Percentiles rank a stretch among this genome's conserved stretches.
Conservation (phyloP, 2,329 filamentous ascomycete genomes). For the Paraconiothyrium sp. region DNA sequence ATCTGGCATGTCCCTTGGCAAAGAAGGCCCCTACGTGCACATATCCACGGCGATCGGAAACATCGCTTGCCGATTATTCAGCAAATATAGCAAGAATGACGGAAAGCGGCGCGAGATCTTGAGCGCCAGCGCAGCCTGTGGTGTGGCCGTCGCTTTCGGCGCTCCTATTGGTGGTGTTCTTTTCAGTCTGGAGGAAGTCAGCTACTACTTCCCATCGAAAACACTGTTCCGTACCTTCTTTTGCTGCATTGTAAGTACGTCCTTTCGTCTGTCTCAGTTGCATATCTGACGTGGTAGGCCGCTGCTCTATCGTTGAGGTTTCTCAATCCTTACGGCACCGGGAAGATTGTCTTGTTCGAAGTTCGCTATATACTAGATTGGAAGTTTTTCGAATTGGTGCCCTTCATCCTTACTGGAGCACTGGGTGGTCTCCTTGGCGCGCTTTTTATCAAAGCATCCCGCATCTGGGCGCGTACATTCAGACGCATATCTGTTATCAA, state of each 20-base stretch:
- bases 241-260: constrained; percentile 80
- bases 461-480: constrained; percentile 89
- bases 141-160: constrained; percentile 93
- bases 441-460: constrained; percentile 95
- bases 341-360: constrained; percentile 96
- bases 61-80: constrained; percentile 90
- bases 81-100: constrained; percentile 94
- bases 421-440: constrained; percentile 87
- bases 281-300: constrained; percentile 46
- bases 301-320: constrained; percentile 93
- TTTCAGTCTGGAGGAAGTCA: constrained; percentile 93
- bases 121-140: constrained; percentile 90
- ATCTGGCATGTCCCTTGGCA: constrained; percentile 91
- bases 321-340: constrained; percentile 92
- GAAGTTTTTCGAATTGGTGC: constrained; percentile 89
- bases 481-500: constrained; percentile 84
- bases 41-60: constrained; percentile 96
- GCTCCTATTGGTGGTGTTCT: constrained; percentile 89
- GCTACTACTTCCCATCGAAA: constrained; percentile 97
- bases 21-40: constrained; percentile 97
- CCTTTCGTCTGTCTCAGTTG: neutral
- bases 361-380: constrained; percentile 91
- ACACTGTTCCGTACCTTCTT: constrained; percentile 98
- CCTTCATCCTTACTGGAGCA: constrained; percentile 86
- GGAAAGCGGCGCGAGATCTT: constrained; percentile 92